Evolutionary conservation across 768 basidiomycete species (phyloP).

Genomic region (Candolleomyces aberdarensis): DNA sequence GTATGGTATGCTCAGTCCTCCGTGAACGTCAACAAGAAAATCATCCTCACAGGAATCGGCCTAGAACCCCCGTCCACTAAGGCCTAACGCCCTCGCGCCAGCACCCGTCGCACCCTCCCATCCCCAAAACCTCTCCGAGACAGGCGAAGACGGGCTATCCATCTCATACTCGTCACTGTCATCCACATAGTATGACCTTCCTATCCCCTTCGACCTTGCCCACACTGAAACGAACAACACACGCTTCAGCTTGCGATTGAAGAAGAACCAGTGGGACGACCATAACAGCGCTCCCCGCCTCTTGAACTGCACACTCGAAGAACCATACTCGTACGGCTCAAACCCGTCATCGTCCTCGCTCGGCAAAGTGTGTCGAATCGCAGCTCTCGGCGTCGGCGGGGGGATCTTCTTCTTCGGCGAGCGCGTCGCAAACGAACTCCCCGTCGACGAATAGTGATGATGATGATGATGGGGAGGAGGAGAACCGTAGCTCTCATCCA

Average conservation of each 20-base stretch:
- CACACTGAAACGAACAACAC: constrained; percentile 91
- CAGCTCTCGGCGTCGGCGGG: constrained; percentile 36
- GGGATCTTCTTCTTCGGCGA: constrained; percentile 37
- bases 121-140: constrained; percentile 65
- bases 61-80: constrained; percentile 25
- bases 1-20: too few relatives aligned
- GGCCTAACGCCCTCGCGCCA: constrained; percentile 79
- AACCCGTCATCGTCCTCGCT: constrained; percentile 25
- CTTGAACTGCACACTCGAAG: constrained; percentile 40
- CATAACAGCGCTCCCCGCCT: constrained; percentile 83
- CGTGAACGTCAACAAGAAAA: neutral
- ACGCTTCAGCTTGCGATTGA: constrained; percentile 89
- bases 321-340: constrained; percentile 32
- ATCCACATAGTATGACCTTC: constrained; percentile 43
- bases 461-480: too few relatives aligned
- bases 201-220: constrained; percentile 70
- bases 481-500: constrained; percentile 43
- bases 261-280: constrained; percentile 97
- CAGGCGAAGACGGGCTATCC: constrained; percentile 21
- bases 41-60: constrained; percentile 1
- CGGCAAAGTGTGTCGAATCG: constrained; percentile 34
- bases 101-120: constrained; percentile 80
- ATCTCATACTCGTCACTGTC: constrained; percentile 38
- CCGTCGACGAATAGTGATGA: too few relatives aligned
- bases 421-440: constrained; percentile 18